A percentile compares a stretch with the other conserved stretches of the same genome.
Conservation (phyloP, 495 filamentous ascomycete genomes). For the Chaetomium fimeti region DNA sequence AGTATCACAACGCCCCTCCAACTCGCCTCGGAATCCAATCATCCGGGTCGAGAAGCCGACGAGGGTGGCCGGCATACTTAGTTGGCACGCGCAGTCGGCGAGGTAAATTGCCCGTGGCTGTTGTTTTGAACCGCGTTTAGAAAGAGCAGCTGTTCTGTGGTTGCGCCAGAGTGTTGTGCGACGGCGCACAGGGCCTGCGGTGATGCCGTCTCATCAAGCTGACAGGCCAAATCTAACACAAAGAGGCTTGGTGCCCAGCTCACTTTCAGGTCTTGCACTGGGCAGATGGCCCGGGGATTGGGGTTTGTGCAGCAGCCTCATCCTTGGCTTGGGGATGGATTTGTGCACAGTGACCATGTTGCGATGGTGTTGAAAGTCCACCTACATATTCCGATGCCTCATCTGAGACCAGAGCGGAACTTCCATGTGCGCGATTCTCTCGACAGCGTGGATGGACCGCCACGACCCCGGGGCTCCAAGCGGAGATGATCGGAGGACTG, state of each 20-base stretch:
- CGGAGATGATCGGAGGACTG: too few relatives aligned
- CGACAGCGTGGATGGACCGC: too few relatives aligned
- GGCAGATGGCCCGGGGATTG: too few relatives aligned
- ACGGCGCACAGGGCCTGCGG: constrained; percentile 18
- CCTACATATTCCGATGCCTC: too few relatives aligned
- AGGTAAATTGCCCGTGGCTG: background rate
- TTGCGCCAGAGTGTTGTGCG: background rate
- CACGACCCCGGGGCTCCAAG: too few relatives aligned
- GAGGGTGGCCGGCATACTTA: background rate
- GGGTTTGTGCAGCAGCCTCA: too few relatives aligned
- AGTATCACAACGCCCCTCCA: background rate
- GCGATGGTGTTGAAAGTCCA: too few relatives aligned
- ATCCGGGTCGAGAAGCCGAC: background rate
- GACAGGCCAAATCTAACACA: background rate
- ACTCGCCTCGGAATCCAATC: background rate
- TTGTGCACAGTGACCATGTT: too few relatives aligned
- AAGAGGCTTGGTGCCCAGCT: background rate
- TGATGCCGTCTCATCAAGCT: constrained; percentile 13
- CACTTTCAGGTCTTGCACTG: background rate
- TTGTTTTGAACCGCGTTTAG: background rate
- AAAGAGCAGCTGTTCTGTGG: background rate
- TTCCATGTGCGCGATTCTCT: too few relatives aligned
- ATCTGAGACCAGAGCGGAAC: too few relatives aligned
- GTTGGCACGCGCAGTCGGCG: background rate
- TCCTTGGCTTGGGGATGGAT: too few relatives aligned